Evolutionary conservation across 768 basidiomycete species (phyloP).

Genomic region (Leucogyrophana mollusca): DNA sequence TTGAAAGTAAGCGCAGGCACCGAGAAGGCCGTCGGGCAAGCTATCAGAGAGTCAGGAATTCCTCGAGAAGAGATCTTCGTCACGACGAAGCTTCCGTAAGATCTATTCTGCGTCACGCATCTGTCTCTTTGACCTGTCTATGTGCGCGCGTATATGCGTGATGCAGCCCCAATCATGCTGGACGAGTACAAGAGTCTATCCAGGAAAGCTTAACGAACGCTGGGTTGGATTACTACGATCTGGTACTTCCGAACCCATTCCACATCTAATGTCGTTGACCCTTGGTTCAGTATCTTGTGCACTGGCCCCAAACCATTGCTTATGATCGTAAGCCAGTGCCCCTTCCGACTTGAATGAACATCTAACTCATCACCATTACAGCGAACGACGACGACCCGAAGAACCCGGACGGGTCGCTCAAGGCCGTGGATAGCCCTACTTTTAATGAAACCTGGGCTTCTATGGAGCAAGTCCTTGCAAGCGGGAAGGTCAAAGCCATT

Average conservation of each 20-base stretch:
- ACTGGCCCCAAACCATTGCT: slow-evolving; percentile 33
- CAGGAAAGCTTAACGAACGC: slow-evolving; percentile 40
- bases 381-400: slow-evolving; percentile 1
- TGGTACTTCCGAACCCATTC: slow-evolving; percentile 16
- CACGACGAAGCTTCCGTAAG: slow-evolving; percentile 47
- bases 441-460: slow-evolving; percentile 5
- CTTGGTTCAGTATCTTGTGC: slow-evolving; percentile 34
- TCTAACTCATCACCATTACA: not conserved
- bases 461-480: slow-evolving; percentile 11
- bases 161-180: slow-evolving; percentile 21
- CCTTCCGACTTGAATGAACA: not conserved
- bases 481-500: slow-evolving; percentile 31
- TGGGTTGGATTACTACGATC: slow-evolving; percentile 47
- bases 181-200: slow-evolving; percentile 39
- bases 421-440: not conserved
- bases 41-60: slow-evolving; percentile 46
- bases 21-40: slow-evolving; percentile 42
- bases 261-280: too few species aligned
- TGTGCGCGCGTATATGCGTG: too few species aligned
- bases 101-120: not conserved
- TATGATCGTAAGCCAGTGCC: slow-evolving; percentile 12
- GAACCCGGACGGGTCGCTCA: not conserved
- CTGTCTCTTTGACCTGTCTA: too few species aligned
- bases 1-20: slow-evolving; percentile 23
- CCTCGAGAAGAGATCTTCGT: slow-evolving; percentile 48